Evolutionary conservation across 2,329 filamentous ascomycete genomes (phyloP), one percentile per base, ranked within the genome.

Genomic region (Pseudonectria buxi): DNA sequence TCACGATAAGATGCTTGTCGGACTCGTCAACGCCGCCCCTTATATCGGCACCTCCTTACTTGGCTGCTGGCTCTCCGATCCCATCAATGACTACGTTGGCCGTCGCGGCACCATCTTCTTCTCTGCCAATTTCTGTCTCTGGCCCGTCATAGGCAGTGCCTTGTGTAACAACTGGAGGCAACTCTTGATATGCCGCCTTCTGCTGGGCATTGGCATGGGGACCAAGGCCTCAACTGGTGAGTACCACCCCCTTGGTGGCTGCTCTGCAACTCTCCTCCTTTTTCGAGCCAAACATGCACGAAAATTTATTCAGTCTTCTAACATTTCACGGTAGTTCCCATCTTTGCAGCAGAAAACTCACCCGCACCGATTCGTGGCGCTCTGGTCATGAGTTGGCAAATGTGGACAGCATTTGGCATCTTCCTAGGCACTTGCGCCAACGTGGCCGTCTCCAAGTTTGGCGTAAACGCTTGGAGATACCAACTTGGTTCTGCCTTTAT

Each of bases 351-450:
- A 3, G 84, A 89, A 57, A 84, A 77, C 37, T 74, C 79, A 0
- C 83, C 83, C 0, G 78, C 82, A 2, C 58, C 68, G 2, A 80
- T 87, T 36, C 76, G 83, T 54, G 83, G 83, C 44, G 83, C 81
- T 7, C 67, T 92, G 13, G 83, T 89, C 44, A 90, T 90, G 84
- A 80, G 79, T 43, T 90, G 85, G 84, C 64, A 89, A 61, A 65
- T 83, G 58, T 83, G 78, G 75, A 78, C 71, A 3, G 71, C 72
- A 2, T 75, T 79, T 50, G 76, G 76, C 30, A 78, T 79, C 44
- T 70, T 77, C 46, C 59, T 78, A 12, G 79, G 79, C 22, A 81
- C 73, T 33, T 73, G 68, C 33, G 72, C 72, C 41, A 79, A 81
- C 68, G 57, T 76, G 66, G 58, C 74, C 55, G 53, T 58, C 14